phyloP scores from a whole-genome alignment of 768 basidiomycete species.

The Trametes cingulata region DNA sequence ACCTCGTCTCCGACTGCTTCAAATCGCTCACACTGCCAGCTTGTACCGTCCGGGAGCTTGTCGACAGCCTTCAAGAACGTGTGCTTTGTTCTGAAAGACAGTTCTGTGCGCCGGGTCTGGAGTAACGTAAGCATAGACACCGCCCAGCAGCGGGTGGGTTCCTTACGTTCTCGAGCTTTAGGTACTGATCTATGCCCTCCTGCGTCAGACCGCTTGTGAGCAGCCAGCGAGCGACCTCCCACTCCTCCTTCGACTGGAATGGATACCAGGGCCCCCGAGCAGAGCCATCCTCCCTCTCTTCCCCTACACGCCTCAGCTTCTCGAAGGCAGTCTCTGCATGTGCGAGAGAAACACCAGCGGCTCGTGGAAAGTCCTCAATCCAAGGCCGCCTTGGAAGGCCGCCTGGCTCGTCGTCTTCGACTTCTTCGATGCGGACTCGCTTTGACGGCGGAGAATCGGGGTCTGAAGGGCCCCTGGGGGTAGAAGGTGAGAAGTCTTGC shows the following conservation, averaged over 20 bases:
- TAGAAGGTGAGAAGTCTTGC: too few relatives aligned
- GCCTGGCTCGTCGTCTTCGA: conserved; percentile 14
- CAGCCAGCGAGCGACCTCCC: conserved; percentile 37
- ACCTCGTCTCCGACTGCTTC: conserved; percentile 9
- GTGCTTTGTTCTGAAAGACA: conserved; percentile 32
- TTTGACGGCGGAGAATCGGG: too few relatives aligned
- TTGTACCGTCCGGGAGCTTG: conserved; percentile 25
- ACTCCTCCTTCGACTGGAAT: conserved; percentile 35
- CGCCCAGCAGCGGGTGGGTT: neutral
- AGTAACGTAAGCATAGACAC: neutral
- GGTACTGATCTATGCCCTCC: conserved; percentile 30
- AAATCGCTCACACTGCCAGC: conserved; percentile 29
- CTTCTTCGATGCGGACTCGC: conserved; percentile 11
- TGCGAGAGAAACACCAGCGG: conserved; percentile 1
- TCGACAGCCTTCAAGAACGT: conserved; percentile 31
- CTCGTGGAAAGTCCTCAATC: conserved; percentile 14
- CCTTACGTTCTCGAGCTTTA: conserved; percentile 34
- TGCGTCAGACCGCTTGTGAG: conserved; percentile 32
- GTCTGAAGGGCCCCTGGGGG: too few relatives aligned
- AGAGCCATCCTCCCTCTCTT: neutral
- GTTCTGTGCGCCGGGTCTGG: conserved; percentile 23
- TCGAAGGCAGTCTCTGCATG: conserved; percentile 23
- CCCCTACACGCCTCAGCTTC: conserved; percentile 5
- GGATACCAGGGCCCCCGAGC: conserved; percentile 21
- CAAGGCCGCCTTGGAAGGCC: conserved; percentile 9